Percentiles rank a stretch among this genome's conserved stretches.
These are phyloP conservation scores for Kodamaea leandrae DNA, from an alignment of 805 yeast species.

Conservation along the genomic window DNA sequence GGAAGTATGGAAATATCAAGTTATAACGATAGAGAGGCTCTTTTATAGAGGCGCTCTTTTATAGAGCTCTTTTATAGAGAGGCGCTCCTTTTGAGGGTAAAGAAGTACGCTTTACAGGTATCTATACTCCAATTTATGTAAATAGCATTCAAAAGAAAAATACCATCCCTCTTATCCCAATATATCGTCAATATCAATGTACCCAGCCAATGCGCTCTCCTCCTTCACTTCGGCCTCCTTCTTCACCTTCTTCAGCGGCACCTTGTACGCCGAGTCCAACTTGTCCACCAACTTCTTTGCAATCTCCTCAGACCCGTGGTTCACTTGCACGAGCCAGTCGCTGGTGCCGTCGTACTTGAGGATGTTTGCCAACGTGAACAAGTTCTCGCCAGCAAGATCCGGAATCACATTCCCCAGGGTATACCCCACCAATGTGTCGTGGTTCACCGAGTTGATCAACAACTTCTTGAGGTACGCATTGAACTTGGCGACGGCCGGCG, in stretches of 20 bases:
- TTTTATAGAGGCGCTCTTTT: too few relatives aligned
- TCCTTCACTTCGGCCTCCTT: slow-evolving; percentile 5
- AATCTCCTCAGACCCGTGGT: slow-evolving; percentile 11
- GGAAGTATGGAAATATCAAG: too few relatives aligned
- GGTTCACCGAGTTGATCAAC: slow-evolving; percentile 20
- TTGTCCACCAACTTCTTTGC: slow-evolving; percentile 23
- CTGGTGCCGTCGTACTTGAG: slow-evolving; percentile 18
- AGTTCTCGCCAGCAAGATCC: slow-evolving; percentile 22
- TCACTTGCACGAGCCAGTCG: slow-evolving; percentile 19
- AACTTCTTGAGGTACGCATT: slow-evolving; percentile 24
- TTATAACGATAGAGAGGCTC: too few relatives aligned
- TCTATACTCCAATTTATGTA: too few relatives aligned
- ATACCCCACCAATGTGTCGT: slow-evolving; percentile 19
- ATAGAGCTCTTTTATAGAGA: too few relatives aligned
- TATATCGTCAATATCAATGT: slow-evolving; percentile 14
- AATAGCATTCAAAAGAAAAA: too few relatives aligned
- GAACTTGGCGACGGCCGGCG: slow-evolving; percentile 33
- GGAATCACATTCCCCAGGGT: slow-evolving; percentile 26
- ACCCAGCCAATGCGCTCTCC: slow-evolving; percentile 11
- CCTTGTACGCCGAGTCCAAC: slow-evolving; percentile 23
- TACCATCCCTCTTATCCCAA: too few relatives aligned
- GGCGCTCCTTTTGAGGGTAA: too few relatives aligned
- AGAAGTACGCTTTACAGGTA: too few relatives aligned
- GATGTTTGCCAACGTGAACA: slow-evolving; percentile 32
- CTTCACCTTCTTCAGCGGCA: slow-evolving; percentile 18